Evolutionary conservation across 2,329 filamentous ascomycete species (phyloP).

Genomic region (Westerdykella aurantiaca): DNA sequence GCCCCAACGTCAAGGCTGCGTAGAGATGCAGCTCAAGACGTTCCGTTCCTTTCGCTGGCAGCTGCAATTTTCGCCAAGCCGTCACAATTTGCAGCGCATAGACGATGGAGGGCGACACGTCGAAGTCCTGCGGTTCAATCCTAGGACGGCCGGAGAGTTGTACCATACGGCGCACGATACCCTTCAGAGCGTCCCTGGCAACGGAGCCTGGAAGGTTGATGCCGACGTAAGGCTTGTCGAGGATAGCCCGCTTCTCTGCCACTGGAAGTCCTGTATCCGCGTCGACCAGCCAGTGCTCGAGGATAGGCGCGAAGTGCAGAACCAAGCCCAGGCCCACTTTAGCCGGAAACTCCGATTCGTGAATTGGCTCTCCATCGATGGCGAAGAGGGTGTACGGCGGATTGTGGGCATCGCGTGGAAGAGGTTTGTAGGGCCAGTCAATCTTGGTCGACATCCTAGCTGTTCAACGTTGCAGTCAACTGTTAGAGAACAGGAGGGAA

Average conservation of each 20-base stretch:
- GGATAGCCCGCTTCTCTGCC: conserved; percentile 2
- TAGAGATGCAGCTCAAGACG: conserved; percentile 12
- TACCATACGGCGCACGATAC: conserved; percentile 18
- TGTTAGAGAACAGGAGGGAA: no score
- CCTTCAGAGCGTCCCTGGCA: conserved; percentile 9
- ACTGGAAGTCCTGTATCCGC: not conserved
- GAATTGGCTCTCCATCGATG: conserved; percentile 11
- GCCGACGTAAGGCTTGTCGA: conserved; percentile 10
- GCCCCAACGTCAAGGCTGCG: conserved; percentile 8
- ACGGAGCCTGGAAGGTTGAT: conserved; percentile 18
- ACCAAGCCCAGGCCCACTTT: conserved; percentile 16
- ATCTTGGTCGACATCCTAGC: conserved; percentile 20
- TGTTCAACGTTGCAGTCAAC: not conserved
- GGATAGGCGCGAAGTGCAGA: conserved; percentile 17
- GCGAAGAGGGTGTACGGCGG: conserved; percentile 22
- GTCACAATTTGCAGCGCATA: conserved; percentile 14
- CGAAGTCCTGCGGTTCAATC: conserved; percentile 2
- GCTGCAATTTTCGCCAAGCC: conserved; percentile 17
- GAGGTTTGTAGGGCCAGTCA: conserved; percentile 12
- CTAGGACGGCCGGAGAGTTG: conserved; percentile 7
- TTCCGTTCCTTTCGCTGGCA: conserved; percentile 12
- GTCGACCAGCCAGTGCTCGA: conserved; percentile 15
- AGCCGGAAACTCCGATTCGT: conserved; percentile 9
- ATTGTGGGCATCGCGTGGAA: conserved; percentile 7
- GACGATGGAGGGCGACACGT: conserved; percentile 3